phyloP scores from a whole-genome alignment of 208 protist genomes.

The Acanthamoeba triangularis region DNA sequence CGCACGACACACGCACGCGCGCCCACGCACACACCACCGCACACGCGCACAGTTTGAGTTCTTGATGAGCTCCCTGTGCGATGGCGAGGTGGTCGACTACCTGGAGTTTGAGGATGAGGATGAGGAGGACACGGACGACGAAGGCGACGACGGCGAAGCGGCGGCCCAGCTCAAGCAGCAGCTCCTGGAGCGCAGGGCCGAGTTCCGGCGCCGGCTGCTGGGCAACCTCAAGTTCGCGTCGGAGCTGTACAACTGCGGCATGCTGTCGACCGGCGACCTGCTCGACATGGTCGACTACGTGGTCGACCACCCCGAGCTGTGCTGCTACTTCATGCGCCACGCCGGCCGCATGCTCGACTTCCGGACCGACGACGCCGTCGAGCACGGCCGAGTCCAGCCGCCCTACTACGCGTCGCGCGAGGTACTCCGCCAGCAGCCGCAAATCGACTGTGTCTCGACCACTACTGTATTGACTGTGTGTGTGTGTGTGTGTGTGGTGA shows the following conservation, averaged over 20 bases:
- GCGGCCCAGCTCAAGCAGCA: not conserved
- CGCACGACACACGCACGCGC: no score
- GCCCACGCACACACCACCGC: no score
- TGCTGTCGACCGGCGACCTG: not conserved
- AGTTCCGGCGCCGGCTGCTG: not conserved
- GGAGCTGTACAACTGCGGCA: not conserved
- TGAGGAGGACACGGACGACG: not conserved
- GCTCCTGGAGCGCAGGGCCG: not conserved
- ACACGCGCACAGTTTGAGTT: not conserved
- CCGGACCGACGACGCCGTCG: not conserved
- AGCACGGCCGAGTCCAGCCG: not conserved
- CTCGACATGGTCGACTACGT: not conserved
- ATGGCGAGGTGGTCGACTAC: not conserved
- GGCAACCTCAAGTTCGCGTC: not conserved
- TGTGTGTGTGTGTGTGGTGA: no score
- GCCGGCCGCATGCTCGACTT: constrained; percentile 8
- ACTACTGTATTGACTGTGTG: no score
- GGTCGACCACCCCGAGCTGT: not conserved
- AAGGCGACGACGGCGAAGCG: not conserved
- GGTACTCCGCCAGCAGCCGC: not conserved
- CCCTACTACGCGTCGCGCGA: not conserved
- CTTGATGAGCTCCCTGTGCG: not conserved
- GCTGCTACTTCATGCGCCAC: not conserved
- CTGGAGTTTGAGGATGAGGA: not conserved
- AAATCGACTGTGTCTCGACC: not conserved